Conservation (phyloP, 2,329 filamentous ascomycete genomes). For the Pseudogymnoascus sp. region DNA sequence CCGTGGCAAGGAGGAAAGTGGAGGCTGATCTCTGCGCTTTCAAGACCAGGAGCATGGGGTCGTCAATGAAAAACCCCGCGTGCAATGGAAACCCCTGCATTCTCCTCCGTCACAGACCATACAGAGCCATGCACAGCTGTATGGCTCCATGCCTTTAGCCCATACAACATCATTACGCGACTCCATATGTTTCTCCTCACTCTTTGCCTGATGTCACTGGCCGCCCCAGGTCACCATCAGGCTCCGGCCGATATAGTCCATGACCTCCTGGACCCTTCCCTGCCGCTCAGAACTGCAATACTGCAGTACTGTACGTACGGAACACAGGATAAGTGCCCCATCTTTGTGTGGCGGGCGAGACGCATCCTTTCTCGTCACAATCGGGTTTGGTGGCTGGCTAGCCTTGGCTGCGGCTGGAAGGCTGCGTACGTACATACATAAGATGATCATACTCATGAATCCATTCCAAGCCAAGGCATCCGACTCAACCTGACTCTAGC, state of each 20-base stretch:
- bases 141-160: conserved; percentile 7
- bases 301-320: background rate
- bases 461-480: conserved; percentile 1
- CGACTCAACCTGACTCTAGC: conserved; percentile 3
- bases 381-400: conserved; percentile 5
- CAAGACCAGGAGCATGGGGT: conserved; percentile 5
- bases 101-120: background rate
- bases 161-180: conserved; percentile 3
- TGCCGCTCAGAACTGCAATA: background rate
- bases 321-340: conserved; percentile 4
- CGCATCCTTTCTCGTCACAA: conserved; percentile 6
- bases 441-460: conserved; percentile 6
- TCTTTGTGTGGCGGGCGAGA: conserved; percentile 5
- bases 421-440: conserved; percentile 1
- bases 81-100: conserved; percentile 2
- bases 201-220: conserved; percentile 5
- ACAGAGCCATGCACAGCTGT: conserved; percentile 1
- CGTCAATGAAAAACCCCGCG: conserved; percentile 4
- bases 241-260: background rate
- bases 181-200: conserved; percentile 4
- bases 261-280: background rate
- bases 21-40: conserved; percentile 7
- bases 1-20: conserved; percentile 1
- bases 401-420: conserved; percentile 2
- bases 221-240: background rate